Conservation (phyloP, 73 alveolate genomes). For the Paramecium primaurelia region DNA sequence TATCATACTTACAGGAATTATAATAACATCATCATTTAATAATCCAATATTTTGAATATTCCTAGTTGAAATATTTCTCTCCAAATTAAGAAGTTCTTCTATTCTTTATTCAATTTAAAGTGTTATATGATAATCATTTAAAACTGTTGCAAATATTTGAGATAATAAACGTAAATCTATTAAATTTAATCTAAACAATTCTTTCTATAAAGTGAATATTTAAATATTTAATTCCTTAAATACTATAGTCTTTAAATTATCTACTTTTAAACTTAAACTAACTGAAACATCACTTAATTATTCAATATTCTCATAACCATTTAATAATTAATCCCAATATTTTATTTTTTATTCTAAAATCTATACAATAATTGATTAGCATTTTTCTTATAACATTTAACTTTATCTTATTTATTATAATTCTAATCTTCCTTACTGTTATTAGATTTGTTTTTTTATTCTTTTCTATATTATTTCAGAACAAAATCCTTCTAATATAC, state of each 20-base stretch:
- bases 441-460: not conserved
- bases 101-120: not conserved
- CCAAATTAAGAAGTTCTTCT: not conserved
- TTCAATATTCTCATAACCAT: not conserved
- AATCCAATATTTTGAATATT: not conserved
- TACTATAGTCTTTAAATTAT: not conserved
- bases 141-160: not conserved
- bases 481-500: not conserved
- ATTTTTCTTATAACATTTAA: not conserved
- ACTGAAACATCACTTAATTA: not conserved
- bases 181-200: not conserved
- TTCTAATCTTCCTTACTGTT: not conserved
- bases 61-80: not conserved
- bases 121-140: slow-evolving; percentile 24
- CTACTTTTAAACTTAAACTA: not conserved
- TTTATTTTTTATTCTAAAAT: not conserved
- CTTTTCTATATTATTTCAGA: not conserved
- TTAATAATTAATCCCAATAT: not conserved
- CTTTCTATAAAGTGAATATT: not conserved
- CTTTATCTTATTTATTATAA: not conserved
- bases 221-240: not conserved
- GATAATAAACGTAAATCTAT: not conserved
- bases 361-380: not conserved
- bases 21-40: not conserved
- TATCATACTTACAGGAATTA: not conserved